Base-by-base conservation (phyloP, 2,329 filamentous ascomycete genomes). In the Myotisia sp. region DNA sequence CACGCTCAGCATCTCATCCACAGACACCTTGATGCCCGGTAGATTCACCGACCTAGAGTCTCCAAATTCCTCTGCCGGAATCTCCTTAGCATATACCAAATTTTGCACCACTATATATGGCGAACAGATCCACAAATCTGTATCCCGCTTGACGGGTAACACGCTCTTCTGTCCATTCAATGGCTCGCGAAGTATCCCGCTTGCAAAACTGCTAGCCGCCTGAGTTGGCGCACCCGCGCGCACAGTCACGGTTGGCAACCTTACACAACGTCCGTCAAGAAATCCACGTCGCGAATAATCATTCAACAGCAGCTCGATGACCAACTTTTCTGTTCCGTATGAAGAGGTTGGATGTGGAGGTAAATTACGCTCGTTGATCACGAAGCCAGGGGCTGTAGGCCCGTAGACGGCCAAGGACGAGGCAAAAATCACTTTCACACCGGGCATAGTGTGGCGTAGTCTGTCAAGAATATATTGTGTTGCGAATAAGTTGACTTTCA, bases 1-100 rank as follows among this genome's bases (percentile, higher is more conserved):
- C 17, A 67, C 69, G 48, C 74, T 69, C 56, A 74, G 59, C 56
- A 76, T 64, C 46, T 75, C 66, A 51, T 73, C 66, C n/a, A 72
- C 59, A 21, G 63, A 71, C 3, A 71, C 66, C 27, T 66, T 62
- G 37, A 72, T 49, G 41, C 70, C 70, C 1, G 70, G 70, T 29
- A 74, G 48, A 49, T 68, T 64, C 8, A 68, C 54, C 1, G 71
- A 63, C 36, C 68, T 61, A 24, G 68, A 60, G 36, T 64, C 63
- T 31, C 68, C 64, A 53, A 72, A 66, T 17, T 56, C 60, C 43
- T 70, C 67, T 20, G 52, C 58, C 2, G 64, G 59, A 14, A 74
- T 49, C 12, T 60, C 58, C 33, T 66, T 56, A 4, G 67, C 65
- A 45, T 67, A 62, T 18, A 71, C 49, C 31, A 74, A 48, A 46